Evolutionary conservation across 2,329 filamentous ascomycete genomes (phyloP), one percentile per base, ranked within the genome.

Genomic region (Leptodontidium sp.): DNA sequence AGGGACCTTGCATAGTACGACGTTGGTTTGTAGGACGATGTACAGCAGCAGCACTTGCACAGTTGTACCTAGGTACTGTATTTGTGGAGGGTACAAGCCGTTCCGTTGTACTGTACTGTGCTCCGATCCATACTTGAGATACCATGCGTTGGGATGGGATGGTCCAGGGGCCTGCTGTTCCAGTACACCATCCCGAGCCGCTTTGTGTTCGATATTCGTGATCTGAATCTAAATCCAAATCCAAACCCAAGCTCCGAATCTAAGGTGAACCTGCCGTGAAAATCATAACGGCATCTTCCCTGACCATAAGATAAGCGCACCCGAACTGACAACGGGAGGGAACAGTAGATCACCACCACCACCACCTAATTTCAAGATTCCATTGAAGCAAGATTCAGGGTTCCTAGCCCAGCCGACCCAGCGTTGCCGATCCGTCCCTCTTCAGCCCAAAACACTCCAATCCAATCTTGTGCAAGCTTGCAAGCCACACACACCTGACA

Each of bases 1-100:
- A 21, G 32, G 55, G 55, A 58, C 55, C 55, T 58, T 58, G 55
- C 55, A 58, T 58, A 35, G 55, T 58, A 35, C 12, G 12, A 58
- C 55, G 4, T 12, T 5, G 17, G n/a, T 57, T 21, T 7, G 32
- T 58, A 15, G 55, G 12, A 40, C 35, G n/a, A 35, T 58, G 32
- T 45, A 17, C 43, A 14, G 43, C 17, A 45, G 12, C 12, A 45
- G 32, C 21, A 38, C 14, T 32, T 32, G 32, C 11, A 35, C 12
- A 55, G 24, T 32, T 45, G 43, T 45, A 45, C 43, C 43, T 32
- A 32, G 38, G 38, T 40, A 12, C 11, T 40, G 8, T 12, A 9
- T 47, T n/a, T 12, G 45, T 47, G 14, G 9, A 47, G 15, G 45
- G 15, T 17, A 47, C 45, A 17, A 17, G 15, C 45, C 45, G 45